Evolutionary conservation across 345 rosid genomes (phyloP), one percentile per base, ranked within the genome.

Genomic region (Conringia planisiliqua): DNA sequence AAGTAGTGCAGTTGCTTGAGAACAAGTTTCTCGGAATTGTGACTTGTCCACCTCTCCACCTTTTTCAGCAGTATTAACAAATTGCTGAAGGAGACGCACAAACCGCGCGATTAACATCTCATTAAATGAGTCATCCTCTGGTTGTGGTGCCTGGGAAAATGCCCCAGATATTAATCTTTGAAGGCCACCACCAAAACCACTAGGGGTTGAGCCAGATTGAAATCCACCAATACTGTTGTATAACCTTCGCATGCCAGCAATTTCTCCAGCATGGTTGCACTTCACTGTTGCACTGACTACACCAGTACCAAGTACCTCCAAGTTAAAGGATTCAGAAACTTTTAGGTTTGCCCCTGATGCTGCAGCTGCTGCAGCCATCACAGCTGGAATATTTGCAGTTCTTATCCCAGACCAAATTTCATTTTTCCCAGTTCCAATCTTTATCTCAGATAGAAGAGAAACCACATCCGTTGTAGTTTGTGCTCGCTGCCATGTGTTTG

Each of bases 291-390:
- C 99, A 83, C 97, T 92, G 63, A 90, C 98, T 38, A 92, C 84
- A 71, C 96, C 91, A 73, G 98, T 92, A 72, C 91, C 88, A 46
- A 96, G 98, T 26, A 96, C 99, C 87, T 96, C 99, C 71, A 96
- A 90, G 76, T 92, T 95, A 81, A 92, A 88, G 55, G 89, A 87
- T 73, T 88, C 99, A 7, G 91, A 85, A 74, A 86, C 81, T 80
- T 90, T 89, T 82, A 96, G 74, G 85, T 87, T 89, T 71, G 93
- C 98, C 56, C 99, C 98, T 47, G 98, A 92, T 3, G 99, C 99
- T 66, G 99, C 98, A 59, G 96, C 99, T 65, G 99, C 99, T 29
- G 99, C 98, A 65, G 92, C 94, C 92, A 89, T 88, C 85, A 92
- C 98, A 29, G 99, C 91, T 70, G 99, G 99, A 79, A 96, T 82